Base-by-base conservation (phyloP, 129 eudicot genomes). In the Cynara cardunculus region DNA sequence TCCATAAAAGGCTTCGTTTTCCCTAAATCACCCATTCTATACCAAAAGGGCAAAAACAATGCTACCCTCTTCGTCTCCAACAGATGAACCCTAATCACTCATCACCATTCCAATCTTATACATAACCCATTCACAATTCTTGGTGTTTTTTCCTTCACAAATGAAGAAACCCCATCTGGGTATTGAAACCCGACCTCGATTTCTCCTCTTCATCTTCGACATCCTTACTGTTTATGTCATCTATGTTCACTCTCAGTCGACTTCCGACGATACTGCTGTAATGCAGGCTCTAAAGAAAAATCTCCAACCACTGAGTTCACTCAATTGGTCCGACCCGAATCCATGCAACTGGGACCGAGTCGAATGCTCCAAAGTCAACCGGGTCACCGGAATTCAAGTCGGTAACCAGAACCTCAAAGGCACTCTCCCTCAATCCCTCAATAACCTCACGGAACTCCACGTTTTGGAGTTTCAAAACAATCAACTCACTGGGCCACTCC, bases 311-410 rank as follows among this genome's bases (percentile, higher is more conserved):
- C 85, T 88, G 61, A 74, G n/a, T 24, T 71, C 88, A 72, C 91
- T 88, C 82, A 76, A 80, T 30, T 93, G 86, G 86, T 84, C 87
- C 14, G 83, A 84, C 75, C 71, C 80, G 32, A 78, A 84, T 32
- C 87, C 87, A 78, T 84, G 94, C 85, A 93, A 93, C 2, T 93
- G 98, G 96, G 61, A 39, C 32, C 73, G 74, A 1, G 87, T 94
- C 19, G 62, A 25, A 49, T 84, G 87, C 76, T 72, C 79, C 71
- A 44, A 72, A 28, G 71, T 72, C 35, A 44, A 78, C 59, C 83
- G 87, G 30, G 83, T 84, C 65, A 78, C 80, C 62, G 46, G 75
- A 44, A 84, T 84, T 1, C 83, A 84, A 84, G 21, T 56, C 64
- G 79, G 79, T 16, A 8, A 34, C 18, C 74, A 65, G 14, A 84